Evolutionary conservation across 352 stramenopile genomes (phyloP).

Genomic region (Aphanomyces stellatus): DNA sequence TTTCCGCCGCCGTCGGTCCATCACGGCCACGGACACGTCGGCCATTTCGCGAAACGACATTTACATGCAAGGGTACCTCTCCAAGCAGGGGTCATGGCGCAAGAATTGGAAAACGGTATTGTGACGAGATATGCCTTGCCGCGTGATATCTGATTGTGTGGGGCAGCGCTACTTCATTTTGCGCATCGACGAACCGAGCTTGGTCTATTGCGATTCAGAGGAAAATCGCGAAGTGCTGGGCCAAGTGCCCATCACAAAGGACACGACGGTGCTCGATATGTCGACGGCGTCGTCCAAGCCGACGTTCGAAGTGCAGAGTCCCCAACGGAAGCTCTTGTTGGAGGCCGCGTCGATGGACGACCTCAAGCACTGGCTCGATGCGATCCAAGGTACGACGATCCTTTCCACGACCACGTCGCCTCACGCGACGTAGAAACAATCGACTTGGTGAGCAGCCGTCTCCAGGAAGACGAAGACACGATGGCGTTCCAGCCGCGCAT

Average conservation of each 20-base stretch:
- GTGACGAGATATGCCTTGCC: no score
- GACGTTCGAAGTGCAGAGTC: slow-evolving; percentile 13
- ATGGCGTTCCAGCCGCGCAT: neutral
- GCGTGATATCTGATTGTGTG: neutral
- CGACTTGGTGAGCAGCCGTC: neutral
- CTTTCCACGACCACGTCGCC: neutral
- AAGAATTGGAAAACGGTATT: slow-evolving; percentile 81
- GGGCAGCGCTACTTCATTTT: slow-evolving; percentile 66
- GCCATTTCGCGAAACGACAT: slow-evolving; percentile 17
- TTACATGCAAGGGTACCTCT: slow-evolving; percentile 18
- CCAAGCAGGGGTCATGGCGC: slow-evolving; percentile 74
- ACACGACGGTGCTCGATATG: slow-evolving; percentile 65
- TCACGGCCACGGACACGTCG: slow-evolving; percentile 23
- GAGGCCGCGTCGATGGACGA: neutral
- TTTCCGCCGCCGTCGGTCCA: slow-evolving; percentile 55
- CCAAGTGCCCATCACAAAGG: slow-evolving; percentile 50
- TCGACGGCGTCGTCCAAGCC: neutral
- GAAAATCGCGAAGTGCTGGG: slow-evolving; percentile 73
- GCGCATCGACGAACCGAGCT: slow-evolving; percentile 54
- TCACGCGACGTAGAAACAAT: neutral
- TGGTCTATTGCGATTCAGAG: slow-evolving; percentile 79
- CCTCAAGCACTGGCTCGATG: slow-evolving; percentile 3
- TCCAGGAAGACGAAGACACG: slow-evolving; percentile 5
- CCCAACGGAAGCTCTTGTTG: neutral
- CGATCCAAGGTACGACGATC: neutral